These are phyloP conservation scores for Aspergillus funiculosus DNA, from an alignment of 495 filamentous ascomycete genomes.

Conservation along the genomic window DNA sequence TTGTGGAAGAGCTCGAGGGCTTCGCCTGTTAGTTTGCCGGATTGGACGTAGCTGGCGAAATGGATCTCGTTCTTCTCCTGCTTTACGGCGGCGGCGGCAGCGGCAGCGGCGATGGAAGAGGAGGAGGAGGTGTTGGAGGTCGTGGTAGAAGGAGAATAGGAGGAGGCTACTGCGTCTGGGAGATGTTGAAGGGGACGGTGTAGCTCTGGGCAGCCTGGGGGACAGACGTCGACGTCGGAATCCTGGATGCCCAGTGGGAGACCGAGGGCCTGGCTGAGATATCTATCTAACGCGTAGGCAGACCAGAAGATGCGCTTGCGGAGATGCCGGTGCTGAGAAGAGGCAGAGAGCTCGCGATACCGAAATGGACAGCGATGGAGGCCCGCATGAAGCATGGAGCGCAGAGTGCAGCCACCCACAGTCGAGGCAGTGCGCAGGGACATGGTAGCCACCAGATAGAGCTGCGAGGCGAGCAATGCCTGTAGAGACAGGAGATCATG, in stretches of 20 bases:
- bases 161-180: too few relatives aligned
- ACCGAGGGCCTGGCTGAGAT: constrained; percentile 43
- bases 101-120: not conserved
- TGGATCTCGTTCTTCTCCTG: constrained; percentile 23
- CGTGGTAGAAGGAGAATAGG: too few relatives aligned
- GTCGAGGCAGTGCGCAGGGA: constrained; percentile 36
- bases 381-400: constrained; percentile 38
- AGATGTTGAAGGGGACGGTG: constrained; percentile 22
- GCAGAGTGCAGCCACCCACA: constrained; percentile 35
- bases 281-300: constrained; percentile 46
- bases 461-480: constrained; percentile 32
- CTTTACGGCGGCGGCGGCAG: not conserved
- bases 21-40: constrained; percentile 35
- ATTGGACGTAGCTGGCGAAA: constrained; percentile 37
- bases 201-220: constrained; percentile 27
- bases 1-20: constrained; percentile 41
- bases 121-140: not conserved
- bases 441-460: constrained; percentile 39
- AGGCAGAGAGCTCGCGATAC: constrained; percentile 30
- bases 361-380: constrained; percentile 41
- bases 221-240: constrained; percentile 40
- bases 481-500: constrained; percentile 37
- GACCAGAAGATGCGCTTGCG: constrained; percentile 48
- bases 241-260: constrained; percentile 41
- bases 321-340: constrained; percentile 36